Percentiles rank a stretch among this genome's conserved stretches.
These are phyloP conservation scores for Mucuna pruriens DNA, from an alignment of 306 rosid species.

Conservation along the genomic window DNA sequence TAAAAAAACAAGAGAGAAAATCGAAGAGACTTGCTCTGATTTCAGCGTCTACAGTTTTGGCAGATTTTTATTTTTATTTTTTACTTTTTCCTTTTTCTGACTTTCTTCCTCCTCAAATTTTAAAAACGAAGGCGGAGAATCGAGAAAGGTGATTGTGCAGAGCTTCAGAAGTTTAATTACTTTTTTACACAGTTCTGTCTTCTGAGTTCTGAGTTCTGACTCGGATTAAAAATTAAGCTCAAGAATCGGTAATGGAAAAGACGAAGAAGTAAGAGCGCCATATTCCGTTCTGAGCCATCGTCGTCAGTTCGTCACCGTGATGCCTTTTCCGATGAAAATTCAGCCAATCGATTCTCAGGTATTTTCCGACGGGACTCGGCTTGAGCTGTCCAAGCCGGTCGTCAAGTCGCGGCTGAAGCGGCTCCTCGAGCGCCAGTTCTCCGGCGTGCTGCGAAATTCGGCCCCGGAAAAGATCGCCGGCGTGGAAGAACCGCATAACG, in stretches of 20 bases:
- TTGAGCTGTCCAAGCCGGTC: slow-evolving; percentile 66
- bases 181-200: slow-evolving; percentile 13
- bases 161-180: slow-evolving; percentile 17
- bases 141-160: slow-evolving; percentile 24
- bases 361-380: slow-evolving; percentile 44
- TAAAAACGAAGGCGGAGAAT: slow-evolving; percentile 49
- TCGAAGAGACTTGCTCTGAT: slow-evolving; percentile 27
- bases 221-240: slow-evolving; percentile 19
- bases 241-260: slow-evolving; percentile 41
- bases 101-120: slow-evolving; percentile 48
- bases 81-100: slow-evolving; percentile 17
- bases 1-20: neutral
- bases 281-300: neutral
- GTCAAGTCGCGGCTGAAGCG: slow-evolving; percentile 78
- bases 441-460: slow-evolving; percentile 57
- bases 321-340: slow-evolving; percentile 78
- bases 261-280: slow-evolving; percentile 36
- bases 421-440: slow-evolving; percentile 77
- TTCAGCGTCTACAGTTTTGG: slow-evolving; percentile 52
- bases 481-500: slow-evolving; percentile 46
- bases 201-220: neutral
- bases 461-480: slow-evolving; percentile 49
- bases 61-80: slow-evolving; percentile 35
- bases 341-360: slow-evolving; percentile 74
- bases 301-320: neutral